phyloP scores from a whole-genome alignment of 305 asterid species.

The Plantago coronopus region DNA sequence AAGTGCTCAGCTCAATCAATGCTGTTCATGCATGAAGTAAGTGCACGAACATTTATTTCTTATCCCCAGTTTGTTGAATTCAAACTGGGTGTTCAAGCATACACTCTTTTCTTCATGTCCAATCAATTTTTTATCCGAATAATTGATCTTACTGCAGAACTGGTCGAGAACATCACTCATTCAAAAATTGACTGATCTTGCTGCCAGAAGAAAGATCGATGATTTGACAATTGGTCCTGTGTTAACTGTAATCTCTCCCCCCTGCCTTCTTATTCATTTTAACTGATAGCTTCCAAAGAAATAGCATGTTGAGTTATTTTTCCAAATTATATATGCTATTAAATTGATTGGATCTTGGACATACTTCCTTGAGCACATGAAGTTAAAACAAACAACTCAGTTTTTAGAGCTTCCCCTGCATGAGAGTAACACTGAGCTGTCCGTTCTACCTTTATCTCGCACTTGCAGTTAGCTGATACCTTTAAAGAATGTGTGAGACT shows the following conservation, averaged over 20 bases:
- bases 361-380: no score
- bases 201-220: slow-evolving; percentile 77
- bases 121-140: neutral
- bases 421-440: no score
- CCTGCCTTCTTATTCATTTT: neutral
- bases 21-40: slow-evolving; percentile 79
- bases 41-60: neutral
- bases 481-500: no score
- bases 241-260: slow-evolving; percentile 55
- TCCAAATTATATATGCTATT: no score
- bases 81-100: neutral
- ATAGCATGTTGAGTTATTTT: no score
- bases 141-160: slow-evolving; percentile 42
- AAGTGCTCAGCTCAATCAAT: slow-evolving; percentile 95
- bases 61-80: neutral
- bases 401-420: no score
- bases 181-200: slow-evolving; percentile 53
- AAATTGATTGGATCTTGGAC: no score
- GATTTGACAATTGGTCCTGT: slow-evolving; percentile 92
- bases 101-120: neutral
- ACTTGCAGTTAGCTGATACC: no score
- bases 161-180: slow-evolving; percentile 71
- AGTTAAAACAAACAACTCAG: no score
- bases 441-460: no score
- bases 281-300: neutral